phyloP scores from a whole-genome alignment of 2,329 filamentous ascomycete species.

The Fusarium anguioides region DNA sequence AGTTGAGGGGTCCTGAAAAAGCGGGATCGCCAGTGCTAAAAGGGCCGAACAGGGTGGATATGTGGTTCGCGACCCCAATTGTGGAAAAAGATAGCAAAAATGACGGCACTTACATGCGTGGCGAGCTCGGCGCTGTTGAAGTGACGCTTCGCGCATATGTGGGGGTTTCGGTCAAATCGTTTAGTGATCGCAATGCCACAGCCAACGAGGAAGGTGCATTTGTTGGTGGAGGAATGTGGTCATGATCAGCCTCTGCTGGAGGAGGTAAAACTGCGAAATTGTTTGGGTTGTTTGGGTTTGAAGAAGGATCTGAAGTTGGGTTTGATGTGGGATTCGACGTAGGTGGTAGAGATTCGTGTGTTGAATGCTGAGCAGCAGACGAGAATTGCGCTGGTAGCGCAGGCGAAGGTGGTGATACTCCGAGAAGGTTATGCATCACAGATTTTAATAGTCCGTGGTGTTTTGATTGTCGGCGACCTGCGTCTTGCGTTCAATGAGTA shows the following conservation, averaged over 20 bases:
- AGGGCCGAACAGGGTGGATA: slow-evolving; percentile 38
- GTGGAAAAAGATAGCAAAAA: slow-evolving; percentile 16
- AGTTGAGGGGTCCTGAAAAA: slow-evolving; percentile 28
- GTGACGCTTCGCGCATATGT: slow-evolving; percentile 67
- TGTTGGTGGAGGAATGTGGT: slow-evolving; percentile 44
- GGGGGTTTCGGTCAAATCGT: slow-evolving; percentile 63
- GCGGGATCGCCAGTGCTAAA: slow-evolving; percentile 34
- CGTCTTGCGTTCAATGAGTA: slow-evolving; percentile 41
- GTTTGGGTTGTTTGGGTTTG: slow-evolving; percentile 44
- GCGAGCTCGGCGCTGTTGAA: slow-evolving; percentile 69
- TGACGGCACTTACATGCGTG: slow-evolving; percentile 63
- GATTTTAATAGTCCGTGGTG: slow-evolving; percentile 57
- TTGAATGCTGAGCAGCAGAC: slow-evolving; percentile 48
- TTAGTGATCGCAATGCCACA: slow-evolving; percentile 56
- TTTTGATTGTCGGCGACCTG: slow-evolving; percentile 52
- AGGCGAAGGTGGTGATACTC: slow-evolving; percentile 46
- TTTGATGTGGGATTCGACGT: slow-evolving; percentile 36
- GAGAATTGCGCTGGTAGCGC: slow-evolving; percentile 45
- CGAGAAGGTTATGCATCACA: slow-evolving; percentile 59
- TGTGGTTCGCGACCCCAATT: slow-evolving; percentile 36
- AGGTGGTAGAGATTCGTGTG: slow-evolving; percentile 32
- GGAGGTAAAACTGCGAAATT: slow-evolving; percentile 51
- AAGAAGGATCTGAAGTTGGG: slow-evolving; percentile 31
- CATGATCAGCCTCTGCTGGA: slow-evolving; percentile 49
- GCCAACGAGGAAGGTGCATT: slow-evolving; percentile 51